These are phyloP conservation scores for Lodderomyces theae DNA, from an alignment of 1,139 yeast species.

Conservation along the genomic window DNA sequence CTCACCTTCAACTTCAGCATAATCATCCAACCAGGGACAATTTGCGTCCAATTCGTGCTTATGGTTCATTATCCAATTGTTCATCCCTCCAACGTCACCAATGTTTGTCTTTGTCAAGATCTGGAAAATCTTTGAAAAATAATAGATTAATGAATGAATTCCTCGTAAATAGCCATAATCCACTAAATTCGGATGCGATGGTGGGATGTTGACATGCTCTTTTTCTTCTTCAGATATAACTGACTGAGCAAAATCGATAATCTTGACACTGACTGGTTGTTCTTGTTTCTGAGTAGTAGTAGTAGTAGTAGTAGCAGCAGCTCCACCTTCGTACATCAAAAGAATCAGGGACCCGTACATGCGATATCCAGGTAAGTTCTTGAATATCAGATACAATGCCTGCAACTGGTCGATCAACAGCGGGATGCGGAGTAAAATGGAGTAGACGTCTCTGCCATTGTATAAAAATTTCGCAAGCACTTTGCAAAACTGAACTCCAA, in stretches of 20 bases:
- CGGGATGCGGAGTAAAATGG: constrained; percentile 71
- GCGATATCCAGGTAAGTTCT: constrained; percentile 69
- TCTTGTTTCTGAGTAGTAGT: too few relatives aligned
- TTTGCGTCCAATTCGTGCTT: constrained; percentile 10
- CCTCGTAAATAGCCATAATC: constrained; percentile 90
- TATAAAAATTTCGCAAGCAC: constrained; percentile 75
- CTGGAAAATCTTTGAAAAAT: constrained; percentile 56
- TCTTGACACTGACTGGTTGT: constrained; percentile 52
- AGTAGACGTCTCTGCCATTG: constrained; percentile 59
- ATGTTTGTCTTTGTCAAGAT: constrained; percentile 34
- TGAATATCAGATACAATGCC: constrained; percentile 55
- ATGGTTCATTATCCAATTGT: constrained; percentile 24
- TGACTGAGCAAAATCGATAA: constrained; percentile 96
- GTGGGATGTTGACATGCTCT: constrained; percentile 50
- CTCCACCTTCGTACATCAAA: constrained; percentile 80
- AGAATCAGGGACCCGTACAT: constrained; percentile 88
- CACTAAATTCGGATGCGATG: constrained; percentile 57
- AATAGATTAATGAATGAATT: constrained; percentile 58
- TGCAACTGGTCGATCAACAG: constrained; percentile 57
- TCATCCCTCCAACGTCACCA: constrained; percentile 12
- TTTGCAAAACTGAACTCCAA: constrained; percentile 76
- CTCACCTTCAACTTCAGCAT: constrained; percentile 35
- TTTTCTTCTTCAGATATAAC: constrained; percentile 63
- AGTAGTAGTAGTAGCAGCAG: too few relatives aligned
- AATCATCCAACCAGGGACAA: constrained; percentile 47